A percentile compares a stretch with the other conserved stretches of the same genome.
Evolutionary conservation across 2,329 filamentous ascomycete genomes (phyloP).

Genomic region (Xylaria sp.): DNA sequence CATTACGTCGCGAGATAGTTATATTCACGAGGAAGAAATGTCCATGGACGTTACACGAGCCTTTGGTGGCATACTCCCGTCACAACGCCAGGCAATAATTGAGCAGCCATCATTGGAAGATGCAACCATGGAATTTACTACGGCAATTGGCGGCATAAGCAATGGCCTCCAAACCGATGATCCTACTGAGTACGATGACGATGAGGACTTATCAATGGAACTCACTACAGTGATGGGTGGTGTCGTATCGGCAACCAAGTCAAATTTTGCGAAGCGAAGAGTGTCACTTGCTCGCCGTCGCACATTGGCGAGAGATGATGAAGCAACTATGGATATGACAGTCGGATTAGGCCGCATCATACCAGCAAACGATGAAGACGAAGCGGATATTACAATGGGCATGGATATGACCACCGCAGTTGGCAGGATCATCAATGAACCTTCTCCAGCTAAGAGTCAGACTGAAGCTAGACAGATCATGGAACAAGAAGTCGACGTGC

Average conservation of each 20-base stretch:
- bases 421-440: conserved; percentile 67
- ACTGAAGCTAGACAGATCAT: conserved; percentile 65
- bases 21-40: conserved; percentile 72
- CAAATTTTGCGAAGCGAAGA: conserved; percentile 45
- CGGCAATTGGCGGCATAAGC: conserved; percentile 77
- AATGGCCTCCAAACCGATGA: conserved; percentile 46
- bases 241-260: conserved; percentile 54
- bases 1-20: conserved; percentile 50
- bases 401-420: conserved; percentile 76
- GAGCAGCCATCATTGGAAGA: conserved; percentile 60
- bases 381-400: conserved; percentile 59
- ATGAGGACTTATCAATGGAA: conserved; percentile 83
- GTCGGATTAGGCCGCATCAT: conserved; percentile 66
- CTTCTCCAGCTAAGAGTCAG: conserved; percentile 53
- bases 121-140: conserved; percentile 87
- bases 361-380: conserved; percentile 49
- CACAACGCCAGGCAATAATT: conserved; percentile 45
- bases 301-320: conserved; percentile 54
- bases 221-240: conserved; percentile 73
- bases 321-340: conserved; percentile 73
- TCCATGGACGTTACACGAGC: conserved; percentile 94
- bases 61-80: conserved; percentile 79
- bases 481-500: conserved; percentile 66
- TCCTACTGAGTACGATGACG: conserved; percentile 55
- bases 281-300: conserved; percentile 42